Evolutionary conservation across 345 rosid genomes (phyloP).

Genomic region (Rhodamnia argentea): DNA sequence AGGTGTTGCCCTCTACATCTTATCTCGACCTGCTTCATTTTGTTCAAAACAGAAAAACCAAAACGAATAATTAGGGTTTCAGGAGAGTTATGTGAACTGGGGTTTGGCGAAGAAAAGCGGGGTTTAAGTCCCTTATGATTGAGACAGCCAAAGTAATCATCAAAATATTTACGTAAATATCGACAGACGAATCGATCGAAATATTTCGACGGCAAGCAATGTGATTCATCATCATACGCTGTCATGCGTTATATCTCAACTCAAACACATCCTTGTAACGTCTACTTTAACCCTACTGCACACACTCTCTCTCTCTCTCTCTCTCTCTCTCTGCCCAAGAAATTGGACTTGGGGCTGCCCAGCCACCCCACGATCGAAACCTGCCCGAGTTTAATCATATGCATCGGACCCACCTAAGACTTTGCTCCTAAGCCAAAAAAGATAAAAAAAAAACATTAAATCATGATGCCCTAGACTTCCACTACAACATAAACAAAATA

Average conservation of each 20-base stretch:
- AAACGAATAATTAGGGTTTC: background rate
- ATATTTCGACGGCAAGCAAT: background rate
- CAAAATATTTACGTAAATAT: background rate
- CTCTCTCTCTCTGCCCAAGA: background rate
- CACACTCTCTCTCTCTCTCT: background rate
- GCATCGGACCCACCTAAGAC: slow-evolving; percentile 37
- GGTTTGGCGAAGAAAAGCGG: background rate
- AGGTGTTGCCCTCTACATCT: slow-evolving; percentile 89
- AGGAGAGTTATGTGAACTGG: background rate
- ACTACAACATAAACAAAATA: background rate
- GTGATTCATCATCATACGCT: background rate
- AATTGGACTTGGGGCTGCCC: slow-evolving; percentile 22
- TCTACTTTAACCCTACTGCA: background rate
- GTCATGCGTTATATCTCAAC: background rate
- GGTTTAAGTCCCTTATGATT: background rate
- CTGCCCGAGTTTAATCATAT: slow-evolving; percentile 42
- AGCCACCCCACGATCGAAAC: slow-evolving; percentile 15
- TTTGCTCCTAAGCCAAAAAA: slow-evolving; percentile 44
- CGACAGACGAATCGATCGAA: background rate
- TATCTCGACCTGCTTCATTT: slow-evolving; percentile 69
- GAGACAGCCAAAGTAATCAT: background rate
- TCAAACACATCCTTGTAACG: background rate
- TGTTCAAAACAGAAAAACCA: background rate
- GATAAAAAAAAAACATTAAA: background rate
- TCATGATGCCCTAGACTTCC: slow-evolving; percentile 32